Percentiles rank a stretch among this genome's conserved stretches.
These are phyloP conservation scores for Cucurbita moschata DNA, from an alignment of 306 rosid genomes.

Conservation along the genomic window DNA sequence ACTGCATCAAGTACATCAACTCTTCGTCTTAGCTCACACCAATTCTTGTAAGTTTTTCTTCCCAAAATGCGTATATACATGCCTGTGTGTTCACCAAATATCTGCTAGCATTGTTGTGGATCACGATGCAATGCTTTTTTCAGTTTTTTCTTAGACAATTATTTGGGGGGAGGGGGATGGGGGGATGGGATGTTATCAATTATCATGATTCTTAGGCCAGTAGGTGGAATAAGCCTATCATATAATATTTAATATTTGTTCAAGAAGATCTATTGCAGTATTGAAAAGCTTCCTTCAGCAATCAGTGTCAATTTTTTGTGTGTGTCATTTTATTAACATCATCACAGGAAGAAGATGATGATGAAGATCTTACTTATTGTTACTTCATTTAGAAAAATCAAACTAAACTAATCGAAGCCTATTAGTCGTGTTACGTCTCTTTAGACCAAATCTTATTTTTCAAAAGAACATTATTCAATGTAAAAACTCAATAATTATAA, in stretches of 20 bases:
- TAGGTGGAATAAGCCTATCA: conserved; percentile 4
- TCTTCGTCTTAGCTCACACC: conserved; percentile 40
- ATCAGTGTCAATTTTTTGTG: not conserved
- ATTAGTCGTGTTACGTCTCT: too few relatives aligned
- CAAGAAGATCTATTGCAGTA: not conserved
- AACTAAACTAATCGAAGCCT: not conserved
- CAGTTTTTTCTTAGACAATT: not conserved
- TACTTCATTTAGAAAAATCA: not conserved
- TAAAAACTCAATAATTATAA: too few relatives aligned
- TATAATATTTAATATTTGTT: not conserved
- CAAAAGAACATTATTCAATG: too few relatives aligned
- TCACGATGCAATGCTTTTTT: not conserved
- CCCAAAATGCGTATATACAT: not conserved
- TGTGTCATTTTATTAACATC: not conserved
- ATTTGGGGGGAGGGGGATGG: not conserved
- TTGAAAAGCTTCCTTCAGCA: not conserved
- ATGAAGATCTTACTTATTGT: not conserved
- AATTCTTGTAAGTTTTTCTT: conserved; percentile 8
- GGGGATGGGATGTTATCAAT: not conserved
- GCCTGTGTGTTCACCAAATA: not conserved
- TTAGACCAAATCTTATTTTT: too few relatives aligned
- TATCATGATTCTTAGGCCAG: not conserved
- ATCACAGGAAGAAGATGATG: not conserved
- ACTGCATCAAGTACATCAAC: conserved; percentile 79
- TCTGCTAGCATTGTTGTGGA: not conserved